Conservation (phyloP, 208 protist genomes). For the Crithidia bombi region DNA sequence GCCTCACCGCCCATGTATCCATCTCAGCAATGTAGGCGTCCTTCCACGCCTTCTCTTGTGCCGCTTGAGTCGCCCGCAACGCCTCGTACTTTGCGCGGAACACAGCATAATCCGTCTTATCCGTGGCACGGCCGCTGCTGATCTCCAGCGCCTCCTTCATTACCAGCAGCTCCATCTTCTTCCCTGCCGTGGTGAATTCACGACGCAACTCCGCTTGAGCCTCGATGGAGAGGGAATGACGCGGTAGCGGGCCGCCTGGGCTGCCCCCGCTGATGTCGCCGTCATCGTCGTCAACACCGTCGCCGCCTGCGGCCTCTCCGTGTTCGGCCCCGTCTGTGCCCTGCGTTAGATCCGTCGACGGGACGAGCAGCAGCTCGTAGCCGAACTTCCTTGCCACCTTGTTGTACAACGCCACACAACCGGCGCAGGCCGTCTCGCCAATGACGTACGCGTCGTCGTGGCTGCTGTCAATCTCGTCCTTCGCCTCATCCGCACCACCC, state of each 20-base stretch:
- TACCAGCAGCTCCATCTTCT: slow-evolving; percentile 65
- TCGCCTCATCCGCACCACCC: not conserved
- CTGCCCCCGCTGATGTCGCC: slow-evolving; percentile 31
- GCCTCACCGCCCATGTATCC: slow-evolving; percentile 46
- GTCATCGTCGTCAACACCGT: slow-evolving; percentile 20
- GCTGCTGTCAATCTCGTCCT: slow-evolving; percentile 19
- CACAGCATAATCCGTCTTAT: slow-evolving; percentile 54
- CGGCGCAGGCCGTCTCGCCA: slow-evolving; percentile 60
- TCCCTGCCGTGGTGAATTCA: slow-evolving; percentile 48
- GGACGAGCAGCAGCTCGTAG: slow-evolving; percentile 39
- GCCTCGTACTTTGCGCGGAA: slow-evolving; percentile 52
- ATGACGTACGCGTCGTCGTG: slow-evolving; percentile 35
- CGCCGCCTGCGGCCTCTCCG: not conserved
- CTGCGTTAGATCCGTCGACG: slow-evolving; percentile 21
- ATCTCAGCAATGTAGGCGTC: slow-evolving; percentile 47
- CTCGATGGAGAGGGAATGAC: slow-evolving; percentile 52
- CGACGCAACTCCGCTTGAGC: slow-evolving; percentile 56
- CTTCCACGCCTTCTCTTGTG: slow-evolving; percentile 47
- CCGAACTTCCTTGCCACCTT: slow-evolving; percentile 68
- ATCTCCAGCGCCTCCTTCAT: slow-evolving; percentile 85
- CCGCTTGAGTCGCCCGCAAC: slow-evolving; percentile 41
- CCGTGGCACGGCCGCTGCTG: slow-evolving; percentile 49
- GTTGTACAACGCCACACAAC: slow-evolving; percentile 84
- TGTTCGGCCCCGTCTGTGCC: not conserved
- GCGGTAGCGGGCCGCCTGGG: slow-evolving; percentile 35